Evolutionary conservation across 176 grass and related monocot species (phyloP).

Genomic region (Puccinellia tenuiflora): DNA sequence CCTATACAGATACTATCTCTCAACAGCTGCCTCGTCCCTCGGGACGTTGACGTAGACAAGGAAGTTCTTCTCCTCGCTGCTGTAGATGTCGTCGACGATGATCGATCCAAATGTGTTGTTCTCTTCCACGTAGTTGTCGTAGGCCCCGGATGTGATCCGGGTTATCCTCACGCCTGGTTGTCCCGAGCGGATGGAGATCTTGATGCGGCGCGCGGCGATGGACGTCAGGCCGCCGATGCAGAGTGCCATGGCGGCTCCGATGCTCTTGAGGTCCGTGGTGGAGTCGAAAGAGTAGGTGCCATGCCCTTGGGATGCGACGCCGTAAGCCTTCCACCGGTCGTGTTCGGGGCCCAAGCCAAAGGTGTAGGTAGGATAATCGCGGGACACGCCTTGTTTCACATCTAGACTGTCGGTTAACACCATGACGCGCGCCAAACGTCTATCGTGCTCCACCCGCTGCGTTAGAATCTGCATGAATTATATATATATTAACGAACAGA

Average conservation of each 20-base stretch:
- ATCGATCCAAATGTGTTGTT: background rate
- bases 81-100: background rate
- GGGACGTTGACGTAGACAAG: background rate
- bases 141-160: background rate
- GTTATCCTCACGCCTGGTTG: background rate
- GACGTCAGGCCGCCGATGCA: background rate
- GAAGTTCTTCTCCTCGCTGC: background rate
- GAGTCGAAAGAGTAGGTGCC: background rate
- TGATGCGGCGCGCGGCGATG: background rate
- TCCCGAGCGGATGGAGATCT: background rate
- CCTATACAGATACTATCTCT: too few relatives aligned
- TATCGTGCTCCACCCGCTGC: too few relatives aligned
- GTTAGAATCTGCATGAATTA: background rate
- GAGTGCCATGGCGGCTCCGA: background rate
- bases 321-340: background rate
- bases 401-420: background rate
- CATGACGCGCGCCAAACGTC: background rate
- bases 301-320: background rate
- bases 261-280: background rate
- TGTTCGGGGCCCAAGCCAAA: background rate
- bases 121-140: background rate
- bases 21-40: background rate
- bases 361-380: background rate
- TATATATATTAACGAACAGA: too few relatives aligned
- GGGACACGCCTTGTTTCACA: too few relatives aligned